Conservation (phyloP, 257 asterid species). For the Nicotiana tomentosiformis region DNA sequence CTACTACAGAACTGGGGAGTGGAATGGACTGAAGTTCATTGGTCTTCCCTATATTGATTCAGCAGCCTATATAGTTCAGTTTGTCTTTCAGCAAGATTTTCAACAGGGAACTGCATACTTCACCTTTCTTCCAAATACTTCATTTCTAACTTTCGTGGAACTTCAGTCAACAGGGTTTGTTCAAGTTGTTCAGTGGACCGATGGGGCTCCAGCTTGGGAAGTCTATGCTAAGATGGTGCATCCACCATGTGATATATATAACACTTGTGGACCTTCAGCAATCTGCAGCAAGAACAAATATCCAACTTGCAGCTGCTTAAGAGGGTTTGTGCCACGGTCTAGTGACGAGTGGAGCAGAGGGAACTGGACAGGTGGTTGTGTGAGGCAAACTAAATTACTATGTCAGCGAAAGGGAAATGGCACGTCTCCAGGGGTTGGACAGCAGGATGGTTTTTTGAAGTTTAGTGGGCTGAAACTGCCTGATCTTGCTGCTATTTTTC, state of each 20-base stretch:
- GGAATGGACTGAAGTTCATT: constrained; percentile 23
- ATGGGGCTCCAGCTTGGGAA: not conserved
- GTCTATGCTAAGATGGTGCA: not conserved
- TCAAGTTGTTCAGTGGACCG: not conserved
- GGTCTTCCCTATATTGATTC: constrained; percentile 5
- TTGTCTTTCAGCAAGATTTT: constrained; percentile 4
- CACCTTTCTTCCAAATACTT: constrained; percentile 6
- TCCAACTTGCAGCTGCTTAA: constrained; percentile 21
- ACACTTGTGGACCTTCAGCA: constrained; percentile 27
- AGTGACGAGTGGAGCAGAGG: constrained; percentile 19
- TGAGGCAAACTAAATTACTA: constrained; percentile 10
- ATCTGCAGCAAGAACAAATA: constrained; percentile 6
- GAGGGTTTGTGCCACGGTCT: constrained; percentile 21
- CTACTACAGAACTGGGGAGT: constrained; percentile 25
- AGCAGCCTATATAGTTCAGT: constrained; percentile 1
- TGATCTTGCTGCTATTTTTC: constrained; percentile 11
- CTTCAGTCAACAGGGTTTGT: constrained; percentile 12
- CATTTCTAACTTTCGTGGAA: constrained; percentile 1
- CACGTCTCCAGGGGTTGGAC: not conserved
- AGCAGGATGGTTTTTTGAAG: constrained; percentile 20
- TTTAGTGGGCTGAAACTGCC: constrained; percentile 27
- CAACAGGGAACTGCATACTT: constrained; percentile 12
- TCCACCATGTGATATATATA: constrained; percentile 15
- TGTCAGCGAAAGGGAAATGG: constrained; percentile 14
- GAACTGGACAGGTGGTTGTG: constrained; percentile 31